These are phyloP conservation scores for Stagonosporopsis tanaceti DNA, from an alignment of 2,329 filamentous ascomycete genomes.

Conservation along the genomic window DNA sequence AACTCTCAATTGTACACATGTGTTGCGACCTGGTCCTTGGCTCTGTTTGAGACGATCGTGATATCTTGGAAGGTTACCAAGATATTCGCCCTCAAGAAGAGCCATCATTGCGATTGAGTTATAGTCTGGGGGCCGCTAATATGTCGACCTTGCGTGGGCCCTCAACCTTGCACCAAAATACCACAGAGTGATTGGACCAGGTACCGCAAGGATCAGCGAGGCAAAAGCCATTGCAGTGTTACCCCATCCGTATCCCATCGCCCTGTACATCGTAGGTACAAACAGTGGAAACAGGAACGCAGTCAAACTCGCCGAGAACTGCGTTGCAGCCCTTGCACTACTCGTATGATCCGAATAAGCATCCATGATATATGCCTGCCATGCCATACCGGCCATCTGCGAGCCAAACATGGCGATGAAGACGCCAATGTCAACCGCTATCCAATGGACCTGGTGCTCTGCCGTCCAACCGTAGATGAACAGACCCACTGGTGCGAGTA, in stretches of 20 bases:
- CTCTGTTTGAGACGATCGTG: not conserved
- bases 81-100: not conserved
- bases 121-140: not conserved
- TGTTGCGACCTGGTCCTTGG: not conserved
- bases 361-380: constrained; percentile 69
- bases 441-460: constrained; percentile 33
- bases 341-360: constrained; percentile 55
- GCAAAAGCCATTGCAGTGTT: constrained; percentile 41
- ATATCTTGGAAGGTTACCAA: not conserved
- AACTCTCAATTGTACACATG: not conserved
- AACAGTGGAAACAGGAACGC: constrained; percentile 49
- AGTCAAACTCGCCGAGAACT: constrained; percentile 31
- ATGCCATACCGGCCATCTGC: constrained; percentile 48
- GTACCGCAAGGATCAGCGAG: constrained; percentile 39
- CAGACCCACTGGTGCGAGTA: constrained; percentile 31
- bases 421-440: constrained; percentile 59
- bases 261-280: constrained; percentile 44
- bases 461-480: constrained; percentile 41
- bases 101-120: not conserved
- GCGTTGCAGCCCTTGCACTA: constrained; percentile 29
- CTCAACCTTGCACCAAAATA: constrained; percentile 50
- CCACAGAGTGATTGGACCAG: constrained; percentile 56
- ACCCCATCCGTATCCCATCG: constrained; percentile 50
- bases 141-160: constrained; percentile 8
- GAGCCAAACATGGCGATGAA: constrained; percentile 52